These are phyloP conservation scores for Lentinula lateritia DNA, from an alignment of 768 basidiomycete genomes.

Conservation along the genomic window DNA sequence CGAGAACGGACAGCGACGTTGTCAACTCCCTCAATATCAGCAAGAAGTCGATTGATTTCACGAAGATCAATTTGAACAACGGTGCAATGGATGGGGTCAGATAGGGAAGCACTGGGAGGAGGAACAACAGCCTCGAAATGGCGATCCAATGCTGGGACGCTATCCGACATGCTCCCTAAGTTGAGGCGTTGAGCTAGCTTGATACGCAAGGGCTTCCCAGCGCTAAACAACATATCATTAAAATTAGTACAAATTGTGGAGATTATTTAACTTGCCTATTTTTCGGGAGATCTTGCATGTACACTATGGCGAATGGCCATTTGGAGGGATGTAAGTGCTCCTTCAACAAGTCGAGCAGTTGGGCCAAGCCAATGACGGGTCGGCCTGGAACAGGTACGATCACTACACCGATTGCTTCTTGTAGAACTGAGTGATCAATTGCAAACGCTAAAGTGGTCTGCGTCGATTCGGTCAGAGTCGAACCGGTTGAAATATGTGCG, in stretches of 20 bases:
- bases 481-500: not conserved
- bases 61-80: conserved; percentile 23
- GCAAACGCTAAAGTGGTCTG: conserved; percentile 38
- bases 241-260: not conserved
- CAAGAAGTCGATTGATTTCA: conserved; percentile 23
- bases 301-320: conserved; percentile 44
- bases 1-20: conserved; percentile 29
- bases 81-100: conserved; percentile 31
- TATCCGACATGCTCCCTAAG: conserved; percentile 29
- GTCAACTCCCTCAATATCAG: conserved; percentile 20
- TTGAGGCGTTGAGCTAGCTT: conserved; percentile 36
- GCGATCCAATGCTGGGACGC: conserved; percentile 25
- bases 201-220: conserved; percentile 43
- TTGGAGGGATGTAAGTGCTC: conserved; percentile 42
- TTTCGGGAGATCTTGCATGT: conserved; percentile 43
- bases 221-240: conserved; percentile 14
- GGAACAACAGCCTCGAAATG: conserved; percentile 36
- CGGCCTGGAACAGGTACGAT: conserved; percentile 29
- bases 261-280: conserved; percentile 21
- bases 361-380: conserved; percentile 33
- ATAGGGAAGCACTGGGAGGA: conserved; percentile 23
- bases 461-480: not conserved
- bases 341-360: conserved; percentile 37
- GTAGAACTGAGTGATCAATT: conserved; percentile 40
- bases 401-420: conserved; percentile 41